These are phyloP conservation scores for Phaeosphaeria sp. DNA, from an alignment of 2,329 filamentous ascomycete genomes.

Conservation along the genomic window DNA sequence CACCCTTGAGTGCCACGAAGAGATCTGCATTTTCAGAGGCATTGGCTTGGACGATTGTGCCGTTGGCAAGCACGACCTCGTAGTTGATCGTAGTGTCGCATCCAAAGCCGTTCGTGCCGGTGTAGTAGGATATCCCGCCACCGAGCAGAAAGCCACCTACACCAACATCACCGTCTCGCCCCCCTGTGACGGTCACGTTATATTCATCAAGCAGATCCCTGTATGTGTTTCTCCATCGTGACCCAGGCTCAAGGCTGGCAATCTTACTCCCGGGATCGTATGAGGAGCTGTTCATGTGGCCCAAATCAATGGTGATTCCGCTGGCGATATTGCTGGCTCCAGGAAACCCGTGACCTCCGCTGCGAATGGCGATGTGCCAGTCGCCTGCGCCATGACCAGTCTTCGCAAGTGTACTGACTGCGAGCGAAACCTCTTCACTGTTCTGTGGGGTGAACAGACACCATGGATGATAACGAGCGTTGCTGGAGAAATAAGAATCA, in stretches of 20 bases:
- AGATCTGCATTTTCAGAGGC: not conserved
- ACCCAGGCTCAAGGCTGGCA: not conserved
- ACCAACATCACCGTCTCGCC: not conserved
- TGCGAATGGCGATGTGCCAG: not conserved
- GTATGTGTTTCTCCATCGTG: not conserved
- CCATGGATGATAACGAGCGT: not conserved
- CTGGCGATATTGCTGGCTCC: not conserved
- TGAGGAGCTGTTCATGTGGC: not conserved
- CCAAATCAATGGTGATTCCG: not conserved
- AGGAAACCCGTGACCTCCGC: not conserved
- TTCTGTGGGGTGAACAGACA: not conserved
- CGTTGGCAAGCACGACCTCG: not conserved
- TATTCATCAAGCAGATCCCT: not conserved
- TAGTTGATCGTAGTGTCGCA: not conserved
- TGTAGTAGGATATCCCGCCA: not conserved
- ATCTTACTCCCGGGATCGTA: not conserved
- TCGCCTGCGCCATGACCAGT: not conserved
- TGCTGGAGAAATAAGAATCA: not conserved
- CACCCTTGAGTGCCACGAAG: not conserved
- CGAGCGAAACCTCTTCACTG: not conserved
- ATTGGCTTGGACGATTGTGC: not conserved
- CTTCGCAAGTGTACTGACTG: not conserved
- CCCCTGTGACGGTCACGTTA: not conserved
- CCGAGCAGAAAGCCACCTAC: not conserved
- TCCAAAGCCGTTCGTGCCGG: not conserved